phyloP scores from a whole-genome alignment of 139 green algal species.

The Chlorella sp. region DNA sequence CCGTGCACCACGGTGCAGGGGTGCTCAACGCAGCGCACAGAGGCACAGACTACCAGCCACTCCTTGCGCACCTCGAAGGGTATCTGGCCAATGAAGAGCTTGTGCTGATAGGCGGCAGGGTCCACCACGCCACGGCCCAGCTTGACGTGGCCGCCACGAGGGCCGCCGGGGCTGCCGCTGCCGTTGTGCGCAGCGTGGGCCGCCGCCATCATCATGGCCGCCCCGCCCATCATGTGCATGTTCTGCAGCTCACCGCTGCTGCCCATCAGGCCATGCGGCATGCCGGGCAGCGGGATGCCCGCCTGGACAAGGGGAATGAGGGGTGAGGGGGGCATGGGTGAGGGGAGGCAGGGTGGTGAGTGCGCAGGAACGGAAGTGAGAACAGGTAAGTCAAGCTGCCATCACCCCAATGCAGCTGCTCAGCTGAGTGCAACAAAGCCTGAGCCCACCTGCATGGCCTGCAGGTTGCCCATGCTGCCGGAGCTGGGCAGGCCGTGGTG shows the following conservation, averaged over 20 bases:
- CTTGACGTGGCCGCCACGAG: conserved; percentile 33
- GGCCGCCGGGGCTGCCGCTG: not conserved
- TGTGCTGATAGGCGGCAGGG: conserved; percentile 47
- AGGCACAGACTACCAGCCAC: too few species aligned
- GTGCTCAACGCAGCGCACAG: too few species aligned
- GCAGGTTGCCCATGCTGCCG: conserved; percentile 27
- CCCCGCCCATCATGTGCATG: conserved; percentile 17
- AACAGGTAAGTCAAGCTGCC: too few species aligned
- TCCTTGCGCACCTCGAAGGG: conserved; percentile 50
- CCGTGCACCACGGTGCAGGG: too few species aligned
- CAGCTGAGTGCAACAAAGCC: too few species aligned
- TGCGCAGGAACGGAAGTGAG: too few species aligned
- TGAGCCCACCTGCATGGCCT: conserved; percentile 15
- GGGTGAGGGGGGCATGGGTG: not conserved
- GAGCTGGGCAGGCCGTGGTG: conserved; percentile 20
- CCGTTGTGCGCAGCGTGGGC: not conserved
- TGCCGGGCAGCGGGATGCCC: conserved; percentile 23
- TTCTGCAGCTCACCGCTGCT: conserved; percentile 10
- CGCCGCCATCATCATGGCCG: conserved; percentile 38
- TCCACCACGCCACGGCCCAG: conserved; percentile 49
- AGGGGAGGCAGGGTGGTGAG: too few species aligned
- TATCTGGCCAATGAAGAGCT: conserved; percentile 69
- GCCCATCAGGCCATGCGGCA: conserved; percentile 1
- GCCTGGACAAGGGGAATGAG: too few species aligned
- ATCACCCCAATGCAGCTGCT: too few species aligned